Base-by-base conservation (phyloP, 139 green algal genomes). In the Volvox reticuliferus region DNA sequence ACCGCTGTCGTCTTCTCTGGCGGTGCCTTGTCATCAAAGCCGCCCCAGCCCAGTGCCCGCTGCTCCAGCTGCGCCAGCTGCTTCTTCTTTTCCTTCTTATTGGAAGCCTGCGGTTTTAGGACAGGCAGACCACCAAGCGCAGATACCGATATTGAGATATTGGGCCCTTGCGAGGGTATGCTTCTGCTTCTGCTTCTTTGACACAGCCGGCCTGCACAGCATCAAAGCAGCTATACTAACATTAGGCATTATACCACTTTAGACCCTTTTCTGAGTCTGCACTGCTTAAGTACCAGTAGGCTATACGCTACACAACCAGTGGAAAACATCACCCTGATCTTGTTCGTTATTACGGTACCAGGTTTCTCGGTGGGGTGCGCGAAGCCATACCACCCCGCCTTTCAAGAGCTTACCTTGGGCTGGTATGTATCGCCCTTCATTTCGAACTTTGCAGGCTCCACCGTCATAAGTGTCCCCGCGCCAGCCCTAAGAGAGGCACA, bases 1-100 rank as follows among this genome's bases (percentile, higher is more conserved):
- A 99, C 94, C 26, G 99, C 97, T 0, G 97, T 99, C 26, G 97
- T 93, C 92, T 97, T 93, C 26, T 96, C 93, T 13, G 95, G 73
- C n/a, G 96, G 94, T 55, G 95, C 91, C 78, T 91, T 92, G 90
- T 99, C 98, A 91, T 99, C 98, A 92, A 99, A 99, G 55, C 98
- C 98, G 26, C 93, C 93, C 97, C 97, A 99, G 16, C 95, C 95
- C 84, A 99, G 93, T 77, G 91, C 92, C 82, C 93, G 88, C 76
- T 92, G 83, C 88, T 97, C 94, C 86, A 93, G 91, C 87, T 88
- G 86, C 44, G 95, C 92, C 94, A 94, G 78, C 93, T 97, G 96
- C 86, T 95, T 96, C 86, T 93, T 96, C 36, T 89, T 82, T 24
- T 90, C 78, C 80, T 76, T 85, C 55, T 91, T 92, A 26, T 88